Evolutionary conservation across 1,284 basidiomycete species (phyloP), one percentile per base, ranked within the genome.

Genomic region (Phlebopus sp.): DNA sequence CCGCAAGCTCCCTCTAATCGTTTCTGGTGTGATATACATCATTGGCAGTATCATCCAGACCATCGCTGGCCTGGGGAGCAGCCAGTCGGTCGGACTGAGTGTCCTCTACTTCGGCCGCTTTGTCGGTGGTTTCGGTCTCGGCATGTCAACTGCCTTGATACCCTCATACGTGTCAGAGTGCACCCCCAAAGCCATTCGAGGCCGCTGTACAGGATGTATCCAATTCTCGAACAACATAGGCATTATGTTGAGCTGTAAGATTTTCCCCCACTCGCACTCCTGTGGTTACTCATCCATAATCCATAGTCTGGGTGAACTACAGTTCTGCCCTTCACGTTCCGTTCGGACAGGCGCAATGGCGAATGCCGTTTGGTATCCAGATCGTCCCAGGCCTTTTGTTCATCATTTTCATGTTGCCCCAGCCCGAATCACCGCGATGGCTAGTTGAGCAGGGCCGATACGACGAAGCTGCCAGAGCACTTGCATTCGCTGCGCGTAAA

Each of bases 351-450:
- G 62, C 68, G 60, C 76, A 78, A 53, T 82, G 78, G 81, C 69
- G 77, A 7, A 71, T 82, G 46, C 80, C 80, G 2, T 76, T 82
- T 53, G 74, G 73, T 18, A 51, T 79, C 14, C 80, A 81, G 55
- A 59, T 80, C 41, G 55, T 82, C 32, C 80, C 80, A 3, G 79
- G 77, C 7, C 60, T 76, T 7, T 47, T 80, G 0, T 77, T 78
- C 57, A 56, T 74, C 4, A 42, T 76, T 41, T 65, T 69, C 6
- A 76, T 79, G 67, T 47, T 74, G 27, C 75, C 76, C 51, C 74
- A 79, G 52, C 75, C 75, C 11, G 82, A 84, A 53, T 79, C 79
- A 2, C 81, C 81, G 2, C 73, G 83, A 5, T 85, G 80, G 79
- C 68, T 84, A 21, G 74, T 82, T 27, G 74, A 77, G 55, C 73